phyloP scores from a whole-genome alignment of 768 basidiomycete species.

The Pleurotus djamor region DNA sequence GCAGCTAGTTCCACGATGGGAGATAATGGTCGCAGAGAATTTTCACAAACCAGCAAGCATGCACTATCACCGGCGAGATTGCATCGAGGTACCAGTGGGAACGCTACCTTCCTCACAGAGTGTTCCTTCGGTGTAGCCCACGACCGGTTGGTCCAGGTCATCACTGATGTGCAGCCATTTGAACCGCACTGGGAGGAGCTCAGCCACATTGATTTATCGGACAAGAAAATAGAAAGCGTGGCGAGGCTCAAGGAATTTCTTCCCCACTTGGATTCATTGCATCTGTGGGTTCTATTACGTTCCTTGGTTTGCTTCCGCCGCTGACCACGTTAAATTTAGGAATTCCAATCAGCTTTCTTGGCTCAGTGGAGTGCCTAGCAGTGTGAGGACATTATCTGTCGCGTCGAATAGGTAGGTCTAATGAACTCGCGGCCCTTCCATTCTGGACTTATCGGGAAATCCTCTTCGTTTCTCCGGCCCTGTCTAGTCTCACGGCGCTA shows the following conservation, averaged over 20 bases:
- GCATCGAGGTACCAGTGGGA: slow-evolving; percentile 29
- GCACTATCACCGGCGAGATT: slow-evolving; percentile 29
- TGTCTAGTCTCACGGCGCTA: slow-evolving; percentile 70
- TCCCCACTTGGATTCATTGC: slow-evolving; percentile 72
- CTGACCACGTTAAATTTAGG: slow-evolving; percentile 30
- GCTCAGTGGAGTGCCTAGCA: slow-evolving; percentile 75
- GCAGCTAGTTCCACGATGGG: slow-evolving; percentile 12
- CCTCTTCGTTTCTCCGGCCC: slow-evolving; percentile 10
- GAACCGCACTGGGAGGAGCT: slow-evolving; percentile 94
- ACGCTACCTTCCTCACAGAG: slow-evolving; percentile 79
- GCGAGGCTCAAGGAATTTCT: slow-evolving; percentile 87
- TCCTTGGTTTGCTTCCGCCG: slow-evolving; percentile 7
- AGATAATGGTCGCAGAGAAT: slow-evolving; percentile 35
- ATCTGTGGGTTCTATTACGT: slow-evolving; percentile 55
- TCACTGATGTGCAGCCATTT: slow-evolving; percentile 94
- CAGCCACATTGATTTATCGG: slow-evolving; percentile 67
- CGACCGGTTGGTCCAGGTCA: slow-evolving; percentile 85
- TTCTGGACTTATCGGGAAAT: not conserved
- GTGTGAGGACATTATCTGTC: slow-evolving; percentile 75
- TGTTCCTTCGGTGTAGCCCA: slow-evolving; percentile 96
- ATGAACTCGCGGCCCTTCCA: slow-evolving; percentile 2
- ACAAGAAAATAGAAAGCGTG: slow-evolving; percentile 75
- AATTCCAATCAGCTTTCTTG: slow-evolving; percentile 74
- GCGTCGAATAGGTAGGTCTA: slow-evolving; percentile 66
- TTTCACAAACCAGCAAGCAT: slow-evolving; percentile 37